A percentile compares a stretch with the other conserved stretches of the same genome.
Conservation (phyloP, 176 grass and related monocot genomes). For the Phoenix roebelenii region DNA sequence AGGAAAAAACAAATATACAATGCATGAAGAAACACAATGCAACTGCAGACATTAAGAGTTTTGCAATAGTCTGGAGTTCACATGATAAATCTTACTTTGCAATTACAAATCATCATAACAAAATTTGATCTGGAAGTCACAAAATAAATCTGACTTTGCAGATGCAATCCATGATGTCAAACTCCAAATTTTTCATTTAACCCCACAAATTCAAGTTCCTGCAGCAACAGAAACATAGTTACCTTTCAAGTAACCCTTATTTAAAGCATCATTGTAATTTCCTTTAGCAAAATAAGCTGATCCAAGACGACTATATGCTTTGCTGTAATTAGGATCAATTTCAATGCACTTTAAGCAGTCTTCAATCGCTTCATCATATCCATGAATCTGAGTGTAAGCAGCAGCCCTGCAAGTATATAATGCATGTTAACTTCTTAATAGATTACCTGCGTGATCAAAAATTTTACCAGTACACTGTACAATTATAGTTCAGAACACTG, state of each 20-base stretch:
- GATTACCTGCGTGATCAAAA: too few species aligned
- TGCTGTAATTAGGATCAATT: slow-evolving; percentile 67
- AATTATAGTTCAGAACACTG: too few species aligned
- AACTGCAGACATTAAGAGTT: too few species aligned
- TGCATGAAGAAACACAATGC: too few species aligned
- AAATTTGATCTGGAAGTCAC: neutral
- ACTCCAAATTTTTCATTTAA: too few species aligned
- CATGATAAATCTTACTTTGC: too few species aligned
- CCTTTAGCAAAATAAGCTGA: slow-evolving; percentile 34
- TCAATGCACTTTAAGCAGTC: slow-evolving; percentile 71
- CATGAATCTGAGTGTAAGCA: slow-evolving; percentile 51
- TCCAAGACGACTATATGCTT: slow-evolving; percentile 42
- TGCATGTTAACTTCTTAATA: too few species aligned
- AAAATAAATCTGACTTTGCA: neutral
- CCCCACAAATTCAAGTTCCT: neutral
- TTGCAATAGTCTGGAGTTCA: too few species aligned
- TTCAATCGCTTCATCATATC: slow-evolving; percentile 50
- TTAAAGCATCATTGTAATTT: slow-evolving; percentile 27
- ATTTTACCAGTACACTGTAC: too few species aligned
- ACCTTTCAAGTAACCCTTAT: slow-evolving; percentile 32
- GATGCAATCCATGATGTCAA: too few species aligned
- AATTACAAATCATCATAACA: too few species aligned
- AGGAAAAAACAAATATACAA: too few species aligned
- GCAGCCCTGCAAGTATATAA: slow-evolving; percentile 57
- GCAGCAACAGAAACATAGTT: neutral